Percentiles rank a stretch among this genome's conserved stretches.
phyloP scores from a whole-genome alignment of 208 protist species.

The Wallacemonas rigidus region DNA sequence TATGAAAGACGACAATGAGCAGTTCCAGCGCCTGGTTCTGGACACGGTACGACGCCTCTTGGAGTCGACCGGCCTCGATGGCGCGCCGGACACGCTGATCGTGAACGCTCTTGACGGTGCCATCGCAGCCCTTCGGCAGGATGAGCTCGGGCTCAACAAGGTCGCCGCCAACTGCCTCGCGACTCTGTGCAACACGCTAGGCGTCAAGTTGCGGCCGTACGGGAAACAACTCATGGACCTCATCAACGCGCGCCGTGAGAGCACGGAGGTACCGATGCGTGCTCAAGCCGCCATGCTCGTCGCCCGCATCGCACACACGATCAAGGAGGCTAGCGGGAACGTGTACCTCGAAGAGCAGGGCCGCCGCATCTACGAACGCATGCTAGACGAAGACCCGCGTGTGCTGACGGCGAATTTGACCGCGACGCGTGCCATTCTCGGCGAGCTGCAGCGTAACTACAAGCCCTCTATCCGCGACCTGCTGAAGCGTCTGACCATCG shows the following conservation, averaged over 20 bases:
- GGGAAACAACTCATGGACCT: conserved; percentile 96
- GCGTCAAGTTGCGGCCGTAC: conserved; percentile 92
- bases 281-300: conserved; percentile 98
- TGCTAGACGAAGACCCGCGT: conserved; percentile 97
- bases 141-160: conserved; percentile 91
- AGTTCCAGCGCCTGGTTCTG: conserved; percentile 96
- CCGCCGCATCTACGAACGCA: conserved; percentile 97
- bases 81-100: conserved; percentile 93
- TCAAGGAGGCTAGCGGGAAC: conserved; percentile 94
- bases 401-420: conserved; percentile 96
- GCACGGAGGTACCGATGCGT: conserved; percentile 91
- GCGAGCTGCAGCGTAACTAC: conserved; percentile 96
- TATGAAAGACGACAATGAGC: conserved; percentile 98
- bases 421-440: conserved; percentile 97
- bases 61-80: conserved; percentile 72
- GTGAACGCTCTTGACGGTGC: conserved; percentile 96
- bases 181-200: conserved; percentile 95
- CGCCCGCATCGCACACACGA: conserved; percentile 93
- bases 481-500: conserved; percentile 97
- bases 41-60: conserved; percentile 92
- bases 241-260: conserved; percentile 97
- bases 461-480: conserved; percentile 97
- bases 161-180: conserved; percentile 93
- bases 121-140: conserved; percentile 97
- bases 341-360: conserved; percentile 95